phyloP scores from a whole-genome alignment of 176 grass and related monocot genomes.

The Eleusine indica region DNA sequence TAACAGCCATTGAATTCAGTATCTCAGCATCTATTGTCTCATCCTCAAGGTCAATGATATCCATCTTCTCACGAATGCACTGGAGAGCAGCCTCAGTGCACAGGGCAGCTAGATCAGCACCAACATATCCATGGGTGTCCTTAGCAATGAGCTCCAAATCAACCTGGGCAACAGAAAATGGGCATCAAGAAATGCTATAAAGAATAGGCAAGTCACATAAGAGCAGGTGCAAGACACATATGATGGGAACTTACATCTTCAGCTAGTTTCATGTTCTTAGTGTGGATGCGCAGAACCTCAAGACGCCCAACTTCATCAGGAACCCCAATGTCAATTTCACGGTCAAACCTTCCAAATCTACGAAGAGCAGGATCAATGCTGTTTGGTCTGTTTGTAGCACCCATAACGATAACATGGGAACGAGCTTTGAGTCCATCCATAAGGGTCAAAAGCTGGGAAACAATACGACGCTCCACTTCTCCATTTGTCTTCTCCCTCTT shows the following conservation, averaged over 20 bases:
- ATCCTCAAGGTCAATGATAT: slow-evolving; percentile 88
- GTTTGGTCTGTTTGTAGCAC: slow-evolving; percentile 80
- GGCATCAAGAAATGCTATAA: not conserved
- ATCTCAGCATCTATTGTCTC: slow-evolving; percentile 93
- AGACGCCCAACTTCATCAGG: slow-evolving; percentile 86
- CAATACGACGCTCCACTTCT: slow-evolving; percentile 81
- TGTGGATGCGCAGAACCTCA: slow-evolving; percentile 87
- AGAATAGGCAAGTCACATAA: not conserved
- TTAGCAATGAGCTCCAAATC: slow-evolving; percentile 78
- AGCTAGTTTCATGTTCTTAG: slow-evolving; percentile 89
- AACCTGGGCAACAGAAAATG: slow-evolving; percentile 49
- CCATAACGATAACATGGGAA: slow-evolving; percentile 88
- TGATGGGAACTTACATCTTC: slow-evolving; percentile 61
- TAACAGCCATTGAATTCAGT: slow-evolving; percentile 88
- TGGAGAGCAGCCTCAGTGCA: slow-evolving; percentile 92
- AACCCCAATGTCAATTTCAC: slow-evolving; percentile 87
- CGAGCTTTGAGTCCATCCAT: slow-evolving; percentile 87
- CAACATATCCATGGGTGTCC: slow-evolving; percentile 86
- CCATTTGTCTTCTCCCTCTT: slow-evolving; percentile 88
- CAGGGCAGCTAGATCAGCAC: slow-evolving; percentile 79
- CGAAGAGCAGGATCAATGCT: slow-evolving; percentile 88
- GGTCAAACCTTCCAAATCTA: slow-evolving; percentile 80
- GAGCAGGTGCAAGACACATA: not conserved
- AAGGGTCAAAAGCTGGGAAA: slow-evolving; percentile 80
- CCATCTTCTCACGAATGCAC: slow-evolving; percentile 92